phyloP scores from a whole-genome alignment of 176 grass and related monocot genomes.

The Cenchrus fungigraminus region DNA sequence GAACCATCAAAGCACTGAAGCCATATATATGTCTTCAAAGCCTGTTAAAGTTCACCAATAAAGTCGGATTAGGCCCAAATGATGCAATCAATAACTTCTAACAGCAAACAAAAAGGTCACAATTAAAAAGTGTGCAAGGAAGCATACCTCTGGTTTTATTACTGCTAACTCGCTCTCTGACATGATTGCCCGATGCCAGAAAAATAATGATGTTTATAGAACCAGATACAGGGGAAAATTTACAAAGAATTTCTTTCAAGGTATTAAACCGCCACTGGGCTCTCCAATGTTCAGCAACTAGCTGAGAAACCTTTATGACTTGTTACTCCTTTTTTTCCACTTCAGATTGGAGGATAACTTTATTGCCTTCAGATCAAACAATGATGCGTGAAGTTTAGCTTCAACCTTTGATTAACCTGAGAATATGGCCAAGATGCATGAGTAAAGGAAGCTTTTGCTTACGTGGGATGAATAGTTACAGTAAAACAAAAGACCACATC shows the following conservation, averaged over 20 bases:
- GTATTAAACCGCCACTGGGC: not conserved
- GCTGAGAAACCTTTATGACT: constrained; percentile 12
- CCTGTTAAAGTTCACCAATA: constrained; percentile 50
- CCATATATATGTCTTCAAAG: constrained; percentile 96
- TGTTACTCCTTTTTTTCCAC: not conserved
- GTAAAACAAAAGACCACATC: not conserved
- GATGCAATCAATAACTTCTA: not conserved
- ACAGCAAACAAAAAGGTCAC: not conserved
- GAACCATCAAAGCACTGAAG: constrained; percentile 98
- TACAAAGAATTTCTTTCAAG: constrained; percentile 29
- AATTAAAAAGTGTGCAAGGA: constrained; percentile 2
- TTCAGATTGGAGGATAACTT: constrained; percentile 4
- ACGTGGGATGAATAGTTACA: not conserved
- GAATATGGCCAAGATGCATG: not conserved
- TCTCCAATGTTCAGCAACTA: constrained; percentile 12
- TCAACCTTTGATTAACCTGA: constrained; percentile 27
- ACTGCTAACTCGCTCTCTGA: constrained; percentile 83
- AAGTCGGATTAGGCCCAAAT: not conserved
- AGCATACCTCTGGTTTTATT: constrained; percentile 82
- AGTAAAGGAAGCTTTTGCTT: not conserved
- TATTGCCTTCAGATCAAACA: not conserved
- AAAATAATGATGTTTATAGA: constrained; percentile 29
- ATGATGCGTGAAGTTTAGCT: not conserved
- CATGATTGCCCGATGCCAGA: constrained; percentile 57
- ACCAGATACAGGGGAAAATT: constrained; percentile 29